phyloP scores from a whole-genome alignment of 2,329 filamentous ascomycete species.

The Macrophomina tecta region DNA sequence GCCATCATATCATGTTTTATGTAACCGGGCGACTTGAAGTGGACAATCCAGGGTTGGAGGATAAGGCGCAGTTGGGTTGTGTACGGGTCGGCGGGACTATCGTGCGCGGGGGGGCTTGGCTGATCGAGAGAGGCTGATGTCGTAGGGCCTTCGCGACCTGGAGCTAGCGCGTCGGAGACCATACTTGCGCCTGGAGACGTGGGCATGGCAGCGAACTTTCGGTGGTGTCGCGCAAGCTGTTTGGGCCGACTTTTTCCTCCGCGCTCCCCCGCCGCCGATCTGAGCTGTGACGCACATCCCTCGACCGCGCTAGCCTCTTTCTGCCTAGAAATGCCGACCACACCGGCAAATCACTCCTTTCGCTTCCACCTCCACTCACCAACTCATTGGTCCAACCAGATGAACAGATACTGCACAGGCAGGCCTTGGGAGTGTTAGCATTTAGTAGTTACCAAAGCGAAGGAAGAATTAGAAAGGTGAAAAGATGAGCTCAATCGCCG shows the following conservation, averaged over 20 bases:
- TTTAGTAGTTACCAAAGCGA: too few species aligned
- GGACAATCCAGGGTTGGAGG: slow-evolving; percentile 58
- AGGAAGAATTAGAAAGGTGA: too few species aligned
- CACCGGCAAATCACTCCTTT: too few species aligned
- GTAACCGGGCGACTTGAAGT: slow-evolving; percentile 66
- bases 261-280: slow-evolving; percentile 11
- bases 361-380: too few species aligned
- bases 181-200: slow-evolving; percentile 17
- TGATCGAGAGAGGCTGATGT: background rate
- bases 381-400: too few species aligned
- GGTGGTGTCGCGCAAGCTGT: background rate
- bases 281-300: slow-evolving; percentile 16
- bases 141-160: background rate
- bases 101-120: background rate
- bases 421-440: too few species aligned
- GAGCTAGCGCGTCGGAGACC: background rate
- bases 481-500: too few species aligned
- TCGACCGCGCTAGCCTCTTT: too few species aligned
- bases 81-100: slow-evolving; percentile 37
- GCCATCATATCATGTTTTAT: slow-evolving; percentile 65
- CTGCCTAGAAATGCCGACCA: too few species aligned
- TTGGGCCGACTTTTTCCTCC: slow-evolving; percentile 21
- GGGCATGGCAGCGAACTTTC: slow-evolving; percentile 3
- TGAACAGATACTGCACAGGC: too few species aligned
- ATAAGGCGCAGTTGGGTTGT: slow-evolving; percentile 54